phyloP scores from a whole-genome alignment of 2,329 filamentous ascomycete species.

The Beauveria sp. region DNA sequence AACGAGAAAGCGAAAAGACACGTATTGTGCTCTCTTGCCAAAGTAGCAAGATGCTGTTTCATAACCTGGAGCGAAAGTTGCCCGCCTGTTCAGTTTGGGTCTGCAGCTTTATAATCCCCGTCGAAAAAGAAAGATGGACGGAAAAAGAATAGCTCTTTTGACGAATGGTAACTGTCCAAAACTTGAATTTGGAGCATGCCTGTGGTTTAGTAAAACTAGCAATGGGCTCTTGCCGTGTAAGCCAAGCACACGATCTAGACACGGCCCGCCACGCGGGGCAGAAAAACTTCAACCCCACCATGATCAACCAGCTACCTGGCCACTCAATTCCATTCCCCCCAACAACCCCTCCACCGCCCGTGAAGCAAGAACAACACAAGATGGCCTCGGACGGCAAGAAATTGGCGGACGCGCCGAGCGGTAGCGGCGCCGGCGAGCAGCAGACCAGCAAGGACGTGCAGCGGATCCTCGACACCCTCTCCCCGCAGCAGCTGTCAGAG shows the following conservation, averaged over 20 bases:
- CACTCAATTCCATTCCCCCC: background rate
- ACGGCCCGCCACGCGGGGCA: background rate
- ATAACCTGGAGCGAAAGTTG: background rate
- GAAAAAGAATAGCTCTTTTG: no score
- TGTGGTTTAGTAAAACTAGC: no score
- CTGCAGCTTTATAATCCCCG: no score
- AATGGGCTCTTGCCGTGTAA: background rate
- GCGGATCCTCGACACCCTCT: constrained; percentile 46
- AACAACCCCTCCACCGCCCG: background rate
- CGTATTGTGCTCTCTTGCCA: background rate
- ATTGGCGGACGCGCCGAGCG: constrained; percentile 26
- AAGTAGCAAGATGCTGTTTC: background rate
- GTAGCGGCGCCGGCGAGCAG: constrained; percentile 23
- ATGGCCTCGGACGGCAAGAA: constrained; percentile 27
- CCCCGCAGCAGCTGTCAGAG: constrained; percentile 51
- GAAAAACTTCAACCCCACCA: constrained; percentile 11
- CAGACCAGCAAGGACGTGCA: constrained; percentile 32
- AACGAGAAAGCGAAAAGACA: background rate
- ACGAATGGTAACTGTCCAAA: background rate
- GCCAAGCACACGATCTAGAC: background rate
- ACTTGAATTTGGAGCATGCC: background rate
- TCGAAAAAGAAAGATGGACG: no score
- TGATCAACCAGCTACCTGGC: constrained; percentile 4
- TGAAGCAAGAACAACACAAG: background rate
- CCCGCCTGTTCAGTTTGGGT: background rate